Conservation (phyloP, 176 grass and related monocot species). For the Oryza punctata region DNA sequence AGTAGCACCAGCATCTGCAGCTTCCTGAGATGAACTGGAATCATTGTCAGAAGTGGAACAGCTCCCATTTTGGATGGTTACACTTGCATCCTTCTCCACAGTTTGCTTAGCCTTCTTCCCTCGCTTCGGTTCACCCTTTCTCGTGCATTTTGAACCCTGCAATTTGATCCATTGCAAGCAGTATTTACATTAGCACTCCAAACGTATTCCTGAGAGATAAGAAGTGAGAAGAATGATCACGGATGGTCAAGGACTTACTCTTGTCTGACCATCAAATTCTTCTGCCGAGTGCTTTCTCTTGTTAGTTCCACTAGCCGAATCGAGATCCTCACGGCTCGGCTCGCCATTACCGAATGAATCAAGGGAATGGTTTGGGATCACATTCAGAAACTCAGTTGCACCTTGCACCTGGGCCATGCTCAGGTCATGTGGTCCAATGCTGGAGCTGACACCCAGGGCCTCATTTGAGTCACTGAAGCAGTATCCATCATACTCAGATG, state of each 20-base stretch:
- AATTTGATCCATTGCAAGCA: constrained; percentile 18
- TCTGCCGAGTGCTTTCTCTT: constrained; percentile 51
- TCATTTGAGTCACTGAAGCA: constrained; percentile 50
- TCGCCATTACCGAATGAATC: constrained; percentile 10
- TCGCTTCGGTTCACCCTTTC: constrained; percentile 49
- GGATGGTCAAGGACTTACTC: constrained; percentile 39
- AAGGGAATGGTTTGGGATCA: constrained; percentile 15
- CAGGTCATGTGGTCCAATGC: constrained; percentile 7
- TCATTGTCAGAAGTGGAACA: constrained; percentile 66
- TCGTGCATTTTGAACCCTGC: constrained; percentile 47
- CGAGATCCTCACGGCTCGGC: constrained; percentile 22
- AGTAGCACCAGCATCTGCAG: constrained; percentile 31
- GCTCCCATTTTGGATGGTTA: constrained; percentile 15
- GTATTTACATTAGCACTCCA: background rate
- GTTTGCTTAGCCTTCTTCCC: constrained; percentile 37
- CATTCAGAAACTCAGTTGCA: constrained; percentile 29
- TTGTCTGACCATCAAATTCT: constrained; percentile 34
- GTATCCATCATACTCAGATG: constrained; percentile 40
- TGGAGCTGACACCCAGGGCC: constrained; percentile 36
- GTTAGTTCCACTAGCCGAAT: background rate
- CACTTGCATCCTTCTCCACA: constrained; percentile 34
- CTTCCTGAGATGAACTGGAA: constrained; percentile 63
- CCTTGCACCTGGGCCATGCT: constrained; percentile 41
- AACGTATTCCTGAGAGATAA: background rate
- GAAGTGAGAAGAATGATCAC: background rate